Evolutionary conservation across 2,329 filamentous ascomycete species (phyloP), one percentile per base, ranked within the genome.

Genomic region (Neocucurbitaria cava): DNA sequence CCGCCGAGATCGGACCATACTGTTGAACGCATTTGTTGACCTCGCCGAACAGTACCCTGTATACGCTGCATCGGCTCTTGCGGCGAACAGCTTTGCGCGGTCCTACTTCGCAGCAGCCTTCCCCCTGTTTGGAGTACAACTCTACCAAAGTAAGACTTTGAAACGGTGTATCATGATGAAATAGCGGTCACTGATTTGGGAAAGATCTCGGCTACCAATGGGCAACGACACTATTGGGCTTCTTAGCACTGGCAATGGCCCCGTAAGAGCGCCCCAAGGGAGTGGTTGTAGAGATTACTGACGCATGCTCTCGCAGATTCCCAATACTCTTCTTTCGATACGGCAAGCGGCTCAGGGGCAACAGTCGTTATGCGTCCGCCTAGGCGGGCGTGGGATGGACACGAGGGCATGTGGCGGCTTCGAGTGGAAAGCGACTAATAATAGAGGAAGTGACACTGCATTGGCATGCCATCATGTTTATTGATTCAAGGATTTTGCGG

Each of bases 11-110:
- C 56, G 67, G 65, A 62, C 55, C 49, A 54, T 49, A 54, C 43
- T 44, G 20, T 28, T 58, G 62, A 57, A 50, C 56, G 46, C 46
- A 59, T 54, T 24, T 46, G 39, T 49, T 72, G 62, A 72, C 68
- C 30, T 64, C 55, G 63, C 48, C 56, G 59, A 67, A 52, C 55
- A 78, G 78, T 81, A 82, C 68, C 79, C 79, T 56, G 62, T 81
- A 28, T 82, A 82, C 68, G 80, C 80, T 49, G 81, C 81, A 23
- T 77, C 73, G 35, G 80, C 81, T 33, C 71, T 82, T 54, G 81
- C 81, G 47, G 80, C 81, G 39, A 83, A 83, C 70, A 77, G 72
- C 39, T 82, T 82, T 61, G 79, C 79, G 15, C 72, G 80, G 61
- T 80, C 77, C 46, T 76, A 68, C 58, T 82, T 82, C 66, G 79